A percentile compares a stretch with the other conserved stretches of the same genome.
Evolutionary conservation across 1,139 yeast genomes (phyloP).

Genomic region (Scheffersomyces segobiensis): DNA sequence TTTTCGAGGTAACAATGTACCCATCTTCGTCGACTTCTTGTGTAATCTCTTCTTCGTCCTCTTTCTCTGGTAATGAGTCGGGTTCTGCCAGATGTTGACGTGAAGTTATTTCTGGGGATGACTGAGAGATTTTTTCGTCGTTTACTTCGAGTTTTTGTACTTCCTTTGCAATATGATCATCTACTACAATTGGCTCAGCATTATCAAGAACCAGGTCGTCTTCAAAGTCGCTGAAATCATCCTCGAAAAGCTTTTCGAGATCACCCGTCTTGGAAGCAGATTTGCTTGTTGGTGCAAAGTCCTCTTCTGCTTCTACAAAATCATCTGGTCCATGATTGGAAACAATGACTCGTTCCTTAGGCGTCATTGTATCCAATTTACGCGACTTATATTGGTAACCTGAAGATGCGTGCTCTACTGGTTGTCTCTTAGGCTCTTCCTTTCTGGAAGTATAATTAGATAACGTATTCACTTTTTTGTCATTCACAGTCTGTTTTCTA

Average conservation of each 20-base stretch:
- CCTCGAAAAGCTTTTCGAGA: constrained; percentile 19
- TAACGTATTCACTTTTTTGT: constrained; percentile 13
- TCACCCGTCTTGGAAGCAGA: constrained; percentile 10
- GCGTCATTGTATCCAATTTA: constrained; percentile 29
- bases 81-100: background rate
- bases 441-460: constrained; percentile 26
- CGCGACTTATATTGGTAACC: constrained; percentile 42
- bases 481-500: constrained; percentile 15
- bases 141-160: constrained; percentile 1
- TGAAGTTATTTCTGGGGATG: background rate
- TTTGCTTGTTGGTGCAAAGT: constrained; percentile 1
- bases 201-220: constrained; percentile 5
- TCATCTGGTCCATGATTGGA: constrained; percentile 18
- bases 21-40: constrained; percentile 37
- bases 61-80: background rate
- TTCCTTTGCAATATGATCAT: background rate
- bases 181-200: constrained; percentile 2
- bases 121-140: background rate
- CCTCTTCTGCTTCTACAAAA: constrained; percentile 14
- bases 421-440: constrained; percentile 9
- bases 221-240: constrained; percentile 20
- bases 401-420: constrained; percentile 7
- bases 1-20: constrained; percentile 33
- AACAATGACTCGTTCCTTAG: constrained; percentile 39
- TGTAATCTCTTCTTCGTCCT: background rate